phyloP scores from a whole-genome alignment of 331 rosid genomes.

The Acacia pycnantha region DNA sequence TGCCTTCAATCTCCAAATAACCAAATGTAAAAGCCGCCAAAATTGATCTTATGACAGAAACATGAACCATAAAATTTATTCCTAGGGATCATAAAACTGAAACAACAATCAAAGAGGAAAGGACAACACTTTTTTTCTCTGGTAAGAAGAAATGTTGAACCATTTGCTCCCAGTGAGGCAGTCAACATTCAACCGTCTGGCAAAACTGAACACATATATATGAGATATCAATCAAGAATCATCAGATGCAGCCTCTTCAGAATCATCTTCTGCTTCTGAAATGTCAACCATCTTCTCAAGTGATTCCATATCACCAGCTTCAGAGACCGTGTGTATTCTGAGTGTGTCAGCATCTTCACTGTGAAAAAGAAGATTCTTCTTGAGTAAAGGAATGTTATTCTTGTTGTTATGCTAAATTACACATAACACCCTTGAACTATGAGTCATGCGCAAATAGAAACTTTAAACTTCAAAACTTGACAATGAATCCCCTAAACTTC shows the following conservation, averaged over 20 bases:
- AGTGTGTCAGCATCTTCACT: constrained; percentile 87
- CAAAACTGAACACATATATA: not conserved
- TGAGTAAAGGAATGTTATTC: constrained; percentile 2
- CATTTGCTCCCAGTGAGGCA: constrained; percentile 11
- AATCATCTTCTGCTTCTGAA: constrained; percentile 67
- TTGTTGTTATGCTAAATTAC: not conserved
- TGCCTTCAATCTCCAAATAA: constrained; percentile 6
- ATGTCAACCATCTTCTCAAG: constrained; percentile 78
- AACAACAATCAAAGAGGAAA: not conserved
- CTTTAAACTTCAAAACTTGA: not conserved
- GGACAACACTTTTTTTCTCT: not conserved
- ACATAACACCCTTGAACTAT: not conserved
- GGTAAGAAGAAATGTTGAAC: constrained; percentile 10
- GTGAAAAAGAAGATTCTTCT: constrained; percentile 27
- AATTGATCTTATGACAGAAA: constrained; percentile 5
- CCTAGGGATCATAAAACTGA: constrained; percentile 14
- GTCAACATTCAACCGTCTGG: constrained; percentile 1
- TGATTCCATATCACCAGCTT: constrained; percentile 72
- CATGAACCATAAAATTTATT: not conserved
- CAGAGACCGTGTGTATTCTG: constrained; percentile 74
- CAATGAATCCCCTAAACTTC: not conserved
- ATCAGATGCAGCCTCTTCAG: constrained; percentile 35
- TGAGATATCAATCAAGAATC: constrained; percentile 33
- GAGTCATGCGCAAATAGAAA: not conserved
- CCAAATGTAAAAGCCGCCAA: not conserved